Conservation (phyloP, 1,139 yeast genomes). For the Candida tetrigidarum region DNA sequence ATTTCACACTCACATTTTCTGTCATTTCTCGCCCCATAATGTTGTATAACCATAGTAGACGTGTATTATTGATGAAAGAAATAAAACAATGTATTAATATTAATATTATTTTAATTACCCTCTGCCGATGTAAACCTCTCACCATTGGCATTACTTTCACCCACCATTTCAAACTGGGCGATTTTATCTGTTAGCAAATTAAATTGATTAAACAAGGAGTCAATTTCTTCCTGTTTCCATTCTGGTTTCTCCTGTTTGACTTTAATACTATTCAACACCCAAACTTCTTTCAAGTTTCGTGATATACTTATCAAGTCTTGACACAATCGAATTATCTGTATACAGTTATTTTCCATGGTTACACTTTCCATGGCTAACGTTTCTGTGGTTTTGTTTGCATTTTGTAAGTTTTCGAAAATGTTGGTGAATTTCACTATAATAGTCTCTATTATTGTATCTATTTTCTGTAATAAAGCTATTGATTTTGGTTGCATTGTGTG, state of each 20-base stretch:
- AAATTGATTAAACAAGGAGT: conserved; percentile 38
- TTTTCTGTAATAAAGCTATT: conserved; percentile 46
- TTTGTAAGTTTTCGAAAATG: conserved; percentile 46
- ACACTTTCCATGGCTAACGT: conserved; percentile 57
- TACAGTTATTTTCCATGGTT: conserved; percentile 58
- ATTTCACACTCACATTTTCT: too few relatives aligned
- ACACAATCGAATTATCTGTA: conserved; percentile 53
- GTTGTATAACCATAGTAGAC: not conserved
- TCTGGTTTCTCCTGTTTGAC: conserved; percentile 27
- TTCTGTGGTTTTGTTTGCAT: conserved; percentile 53
- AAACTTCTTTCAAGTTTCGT: conserved; percentile 53
- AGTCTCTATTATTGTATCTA: conserved; percentile 47
- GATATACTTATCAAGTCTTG: conserved; percentile 57
- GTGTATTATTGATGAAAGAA: not conserved
- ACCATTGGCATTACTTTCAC: not conserved
- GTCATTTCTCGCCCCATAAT: too few relatives aligned
- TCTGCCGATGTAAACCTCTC: not conserved
- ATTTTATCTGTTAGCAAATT: conserved; percentile 45
- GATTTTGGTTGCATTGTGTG: conserved; percentile 46
- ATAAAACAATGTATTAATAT: too few relatives aligned
- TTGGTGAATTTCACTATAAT: conserved; percentile 48
- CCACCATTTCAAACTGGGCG: conserved; percentile 25
- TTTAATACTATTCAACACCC: conserved; percentile 60
- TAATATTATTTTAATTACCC: not conserved
- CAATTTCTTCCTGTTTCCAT: conserved; percentile 27